A percentile compares a stretch with the other conserved stretches of the same genome.
These are phyloP conservation scores for Geotrichum reessii DNA, from an alignment of 1,139 yeast species.

Conservation along the genomic window DNA sequence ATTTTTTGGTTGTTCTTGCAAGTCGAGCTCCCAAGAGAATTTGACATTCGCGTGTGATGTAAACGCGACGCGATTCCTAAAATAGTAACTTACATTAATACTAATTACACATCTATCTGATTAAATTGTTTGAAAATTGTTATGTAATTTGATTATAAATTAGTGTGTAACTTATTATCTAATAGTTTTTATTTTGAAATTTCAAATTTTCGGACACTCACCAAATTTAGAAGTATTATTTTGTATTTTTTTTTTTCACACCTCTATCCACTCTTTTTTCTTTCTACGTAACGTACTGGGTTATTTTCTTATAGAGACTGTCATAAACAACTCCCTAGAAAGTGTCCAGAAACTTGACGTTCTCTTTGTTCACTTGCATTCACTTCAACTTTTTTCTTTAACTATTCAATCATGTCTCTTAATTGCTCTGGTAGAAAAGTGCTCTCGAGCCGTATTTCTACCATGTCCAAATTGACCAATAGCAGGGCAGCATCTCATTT, in stretches of 20 bases:
- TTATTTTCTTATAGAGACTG: neutral
- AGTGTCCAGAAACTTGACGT: neutral
- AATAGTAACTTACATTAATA: neutral
- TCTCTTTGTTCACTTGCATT: neutral
- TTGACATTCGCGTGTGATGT: neutral
- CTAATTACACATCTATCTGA: neutral
- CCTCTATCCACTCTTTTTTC: neutral
- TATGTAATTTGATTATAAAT: neutral
- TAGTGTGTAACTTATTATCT: neutral
- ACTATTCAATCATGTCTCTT: constrained; percentile 3
- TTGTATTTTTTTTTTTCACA: neutral
- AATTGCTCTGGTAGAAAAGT: constrained; percentile 2
- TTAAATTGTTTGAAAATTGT: neutral
- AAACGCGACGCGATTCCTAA: neutral
- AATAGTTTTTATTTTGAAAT: neutral
- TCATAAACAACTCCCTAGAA: neutral
- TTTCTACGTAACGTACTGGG: neutral
- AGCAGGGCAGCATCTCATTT: constrained; percentile 5
- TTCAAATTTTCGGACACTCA: neutral
- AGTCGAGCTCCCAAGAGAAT: neutral
- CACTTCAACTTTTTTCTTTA: neutral
- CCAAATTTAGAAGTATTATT: neutral
- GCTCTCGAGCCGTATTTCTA: constrained; percentile 1
- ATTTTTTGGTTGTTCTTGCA: neutral
- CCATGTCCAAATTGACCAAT: constrained; percentile 8